Base-by-base conservation (phyloP, 164 flowering plant genomes). In the Litsea cubeba region DNA sequence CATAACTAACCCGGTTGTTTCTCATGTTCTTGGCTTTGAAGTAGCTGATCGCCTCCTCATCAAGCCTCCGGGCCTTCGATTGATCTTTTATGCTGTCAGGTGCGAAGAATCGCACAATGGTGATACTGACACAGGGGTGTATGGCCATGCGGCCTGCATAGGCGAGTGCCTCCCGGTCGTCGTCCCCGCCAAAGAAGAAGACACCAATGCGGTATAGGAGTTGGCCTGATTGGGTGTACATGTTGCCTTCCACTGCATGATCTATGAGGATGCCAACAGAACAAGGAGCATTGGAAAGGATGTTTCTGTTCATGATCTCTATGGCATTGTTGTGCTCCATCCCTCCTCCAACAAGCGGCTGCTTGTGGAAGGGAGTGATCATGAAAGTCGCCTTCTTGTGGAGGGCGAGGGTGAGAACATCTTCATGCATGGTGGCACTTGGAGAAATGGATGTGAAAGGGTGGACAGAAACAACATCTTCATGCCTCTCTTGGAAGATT, bases 101-200 rank as follows among this genome's bases (percentile, higher is more conserved):
- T 5, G 77, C 26, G 15, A 54, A 50, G 63, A 82, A 73, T 1
- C 72, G 66, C 1, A 79, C 66, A 8, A 65, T 28, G 20, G 32
- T 25, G 40, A 65, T 26, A 17, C 40, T 26, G 11, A 65, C 40
- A 14, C 5, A 28, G 5, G 68, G 68, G 23, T 83, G 79, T 24
- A 30, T 70, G 0, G 85, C 70, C 85, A 88, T 83, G 12, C 89
- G 77, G 23, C 50, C 50, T 0, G 75, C 86, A 46, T 70, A 86
- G 1, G 90, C 84, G 2, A 89, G 32, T 12, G 90, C 87, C 60
- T 88, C 93, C 17, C 84, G 74, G 58, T 89, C 93, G 69, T 89
- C 90, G n/a, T 11, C 35, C 17, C 69, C 60, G n/a, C 60, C 60
- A 2, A 54, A 54, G 60, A 15, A 54, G 60, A 85, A 46, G 50